Conservation (phyloP, 2,329 filamentous ascomycete species). For the Fonsecaea monophora region DNA sequence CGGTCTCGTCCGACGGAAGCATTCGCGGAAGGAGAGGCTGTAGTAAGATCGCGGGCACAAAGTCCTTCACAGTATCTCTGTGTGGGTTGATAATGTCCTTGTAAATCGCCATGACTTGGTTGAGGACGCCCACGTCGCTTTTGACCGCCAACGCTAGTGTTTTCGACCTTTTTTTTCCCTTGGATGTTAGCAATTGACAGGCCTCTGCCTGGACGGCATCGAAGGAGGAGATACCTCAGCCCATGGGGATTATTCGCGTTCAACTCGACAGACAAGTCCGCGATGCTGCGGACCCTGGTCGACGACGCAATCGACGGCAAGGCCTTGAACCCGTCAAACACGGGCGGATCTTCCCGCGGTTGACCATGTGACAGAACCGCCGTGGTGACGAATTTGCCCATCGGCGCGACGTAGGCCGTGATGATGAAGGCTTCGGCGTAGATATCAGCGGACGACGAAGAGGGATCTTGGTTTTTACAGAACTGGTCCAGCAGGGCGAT, state of each 20-base stretch:
- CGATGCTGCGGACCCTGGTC: not conserved
- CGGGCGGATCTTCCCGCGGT: not conserved
- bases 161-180: not conserved
- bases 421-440: conserved; percentile 5
- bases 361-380: not conserved
- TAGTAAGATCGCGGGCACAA: not conserved
- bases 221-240: not conserved
- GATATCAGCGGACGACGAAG: not conserved
- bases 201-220: not conserved
- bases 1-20: not conserved
- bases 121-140: not conserved
- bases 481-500: not conserved
- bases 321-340: not conserved
- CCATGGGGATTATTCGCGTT: conserved; percentile 2
- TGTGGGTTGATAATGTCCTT: not conserved
- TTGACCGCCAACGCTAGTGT: not conserved
- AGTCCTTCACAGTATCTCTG: not conserved
- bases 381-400: conserved; percentile 3
- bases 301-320: not conserved
- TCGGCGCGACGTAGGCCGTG: not conserved
- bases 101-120: not conserved
- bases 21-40: conserved; percentile 1
- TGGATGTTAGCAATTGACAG: not conserved
- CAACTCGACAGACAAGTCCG: not conserved
- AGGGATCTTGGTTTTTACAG: not conserved